Evolutionary conservation across 352 stramenopile genomes (phyloP), one percentile per base, ranked within the genome.

Genomic region (Globisporangium spinosum): DNA sequence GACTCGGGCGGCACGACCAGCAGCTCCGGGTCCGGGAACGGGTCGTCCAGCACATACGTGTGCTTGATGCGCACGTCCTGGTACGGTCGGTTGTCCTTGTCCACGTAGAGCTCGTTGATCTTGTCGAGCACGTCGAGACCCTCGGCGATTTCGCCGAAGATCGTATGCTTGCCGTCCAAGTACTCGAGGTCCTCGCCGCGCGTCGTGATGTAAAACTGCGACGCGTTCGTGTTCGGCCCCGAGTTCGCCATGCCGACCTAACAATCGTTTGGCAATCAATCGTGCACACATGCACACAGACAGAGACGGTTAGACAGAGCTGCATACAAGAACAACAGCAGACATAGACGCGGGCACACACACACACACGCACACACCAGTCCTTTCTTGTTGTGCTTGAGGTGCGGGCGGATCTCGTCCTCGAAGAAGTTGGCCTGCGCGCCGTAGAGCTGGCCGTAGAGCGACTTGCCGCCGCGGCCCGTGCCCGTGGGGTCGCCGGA

Each of bases 131-230:
- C 87, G 63, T 98, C 86, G 63, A 99, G 77, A n/a, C 94, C 90
- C 79, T 99, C 95, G 3, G 87, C 93, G 22, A 98, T 80, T 72
- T 98, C 82, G 9, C 90, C 93, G 71, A 98, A 97, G 72, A 97
- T 83, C 23, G 93, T 98, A 72, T 97, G 87, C 59, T 95, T 95
- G 4, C 85, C 84, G 67, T 98, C 91, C 15, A 98, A 72, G 79
- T 98, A 95, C 29, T 92, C 78, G 58, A 98, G 85, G 70, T 98
- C 86, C 34, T 97, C 82, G 53, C 71, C 74, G 53, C 87, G 78
- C 51, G 98, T 91, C 25, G 97, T 99, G 73, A 99, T 97, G 72
- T 99, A 97, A 70, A 99, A 99, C 76, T 99, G 97, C 92, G 69
- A 96, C 68, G 71, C 82, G 71, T 92, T 94, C 51, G 83, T 86